Conservation (phyloP, 164 flowering plant genomes). For the Aristolochia contorta region DNA sequence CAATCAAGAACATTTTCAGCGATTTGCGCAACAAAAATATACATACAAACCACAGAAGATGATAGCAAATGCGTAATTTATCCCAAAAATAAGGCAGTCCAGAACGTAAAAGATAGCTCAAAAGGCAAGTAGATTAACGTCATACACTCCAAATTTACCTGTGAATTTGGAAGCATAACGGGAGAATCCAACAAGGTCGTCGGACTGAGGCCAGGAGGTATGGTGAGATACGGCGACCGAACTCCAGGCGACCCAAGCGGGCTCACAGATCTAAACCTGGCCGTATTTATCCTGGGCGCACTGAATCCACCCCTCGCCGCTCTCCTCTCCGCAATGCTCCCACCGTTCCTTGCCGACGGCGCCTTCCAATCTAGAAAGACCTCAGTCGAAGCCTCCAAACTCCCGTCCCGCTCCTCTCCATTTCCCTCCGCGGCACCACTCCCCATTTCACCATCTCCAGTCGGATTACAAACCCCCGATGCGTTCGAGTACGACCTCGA, state of each 20-base stretch:
- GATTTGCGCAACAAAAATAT: too few relatives aligned
- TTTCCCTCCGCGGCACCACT: background rate
- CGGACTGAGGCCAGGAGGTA: slow-evolving; percentile 73
- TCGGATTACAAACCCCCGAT: background rate
- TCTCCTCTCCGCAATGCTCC: slow-evolving; percentile 55
- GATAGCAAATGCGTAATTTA: too few relatives aligned
- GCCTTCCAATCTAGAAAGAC: slow-evolving; percentile 10
- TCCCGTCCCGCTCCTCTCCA: background rate
- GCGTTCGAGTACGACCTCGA: slow-evolving; percentile 2
- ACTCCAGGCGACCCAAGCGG: slow-evolving; percentile 32
- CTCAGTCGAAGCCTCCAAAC: background rate
- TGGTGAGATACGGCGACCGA: slow-evolving; percentile 44
- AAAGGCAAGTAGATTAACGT: too few relatives aligned
- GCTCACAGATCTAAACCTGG: slow-evolving; percentile 25
- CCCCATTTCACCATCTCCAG: background rate
- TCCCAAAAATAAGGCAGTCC: too few relatives aligned
- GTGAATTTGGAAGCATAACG: slow-evolving; percentile 51
- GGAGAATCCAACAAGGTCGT: slow-evolving; percentile 68
- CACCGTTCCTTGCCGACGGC: slow-evolving; percentile 8
- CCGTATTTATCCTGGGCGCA: slow-evolving; percentile 41
- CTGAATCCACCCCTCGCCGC: slow-evolving; percentile 58
- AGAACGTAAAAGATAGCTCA: too few relatives aligned
- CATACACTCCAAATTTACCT: slow-evolving; percentile 24
- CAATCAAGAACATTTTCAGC: too few relatives aligned
- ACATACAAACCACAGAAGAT: too few relatives aligned